Conservation (phyloP, 1,284 basidiomycete genomes). For the Cerrena zonata region DNA sequence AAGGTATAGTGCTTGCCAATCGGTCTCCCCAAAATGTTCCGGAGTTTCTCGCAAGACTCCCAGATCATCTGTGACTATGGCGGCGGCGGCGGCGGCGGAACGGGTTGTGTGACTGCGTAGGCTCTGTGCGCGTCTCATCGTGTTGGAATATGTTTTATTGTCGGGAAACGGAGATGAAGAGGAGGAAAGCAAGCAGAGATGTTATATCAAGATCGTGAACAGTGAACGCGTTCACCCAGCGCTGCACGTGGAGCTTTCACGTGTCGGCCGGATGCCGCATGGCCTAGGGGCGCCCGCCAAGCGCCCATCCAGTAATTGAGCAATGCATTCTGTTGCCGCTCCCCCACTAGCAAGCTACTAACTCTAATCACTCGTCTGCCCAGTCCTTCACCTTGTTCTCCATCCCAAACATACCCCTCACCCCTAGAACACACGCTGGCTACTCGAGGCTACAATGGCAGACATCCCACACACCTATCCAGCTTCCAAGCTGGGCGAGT, state of each 20-base stretch:
- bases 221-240: neutral
- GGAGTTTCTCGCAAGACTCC: constrained; percentile 46
- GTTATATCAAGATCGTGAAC: neutral
- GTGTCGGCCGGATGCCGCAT: neutral
- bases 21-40: constrained; percentile 51
- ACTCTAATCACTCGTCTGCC: no score
- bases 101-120: constrained; percentile 42
- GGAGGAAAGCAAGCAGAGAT: neutral
- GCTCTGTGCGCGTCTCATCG: constrained; percentile 42
- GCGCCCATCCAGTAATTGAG: neutral
- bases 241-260: neutral
- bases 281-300: neutral
- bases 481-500: constrained; percentile 71
- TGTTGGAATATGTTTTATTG: neutral
- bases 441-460: constrained; percentile 1
- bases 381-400: neutral
- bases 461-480: constrained; percentile 26
- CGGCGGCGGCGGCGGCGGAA: constrained; percentile 37
- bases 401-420: neutral
- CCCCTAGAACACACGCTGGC: no score
- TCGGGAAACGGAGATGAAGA: neutral
- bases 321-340: neutral
- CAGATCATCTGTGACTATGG: constrained; percentile 44
- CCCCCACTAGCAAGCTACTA: neutral
- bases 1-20: constrained; percentile 22